These are phyloP conservation scores for Colletotrichum camelliae DNA, from an alignment of 2,329 filamentous ascomycete genomes.

Conservation along the genomic window DNA sequence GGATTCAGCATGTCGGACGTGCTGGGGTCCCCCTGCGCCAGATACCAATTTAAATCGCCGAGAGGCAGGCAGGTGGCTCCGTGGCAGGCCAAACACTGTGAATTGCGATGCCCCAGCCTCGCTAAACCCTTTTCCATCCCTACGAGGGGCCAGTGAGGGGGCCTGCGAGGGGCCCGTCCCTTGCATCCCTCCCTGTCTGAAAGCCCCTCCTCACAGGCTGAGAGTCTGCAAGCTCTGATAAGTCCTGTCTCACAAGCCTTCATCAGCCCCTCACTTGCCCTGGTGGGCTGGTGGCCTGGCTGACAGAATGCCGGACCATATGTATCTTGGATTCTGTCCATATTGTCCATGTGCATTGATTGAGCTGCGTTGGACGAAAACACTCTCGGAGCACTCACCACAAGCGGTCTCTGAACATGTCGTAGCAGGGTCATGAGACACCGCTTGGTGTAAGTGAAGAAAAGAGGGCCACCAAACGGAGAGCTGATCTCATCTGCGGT, in stretches of 20 bases:
- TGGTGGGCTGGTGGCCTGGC: not conserved
- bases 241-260: conserved; percentile 5
- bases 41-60: conserved; percentile 21
- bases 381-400: not conserved
- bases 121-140: conserved; percentile 13
- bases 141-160: not conserved
- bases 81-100: not conserved
- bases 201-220: conserved; percentile 15
- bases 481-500: not conserved
- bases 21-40: conserved; percentile 4
- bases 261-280: not conserved
- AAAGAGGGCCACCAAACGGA: not conserved
- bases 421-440: not conserved
- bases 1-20: not conserved
- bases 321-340: not conserved
- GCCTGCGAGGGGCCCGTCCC: conserved; percentile 4
- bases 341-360: not conserved
- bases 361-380: not conserved
- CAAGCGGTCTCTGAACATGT: not conserved
- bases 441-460: not conserved
- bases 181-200: conserved; percentile 19
- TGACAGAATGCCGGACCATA: not conserved
- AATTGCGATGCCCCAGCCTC: not conserved
- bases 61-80: conserved; percentile 5
- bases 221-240: conserved; percentile 3